phyloP scores from a whole-genome alignment of 495 filamentous ascomycete genomes.

The Penicillium coprophilum region DNA sequence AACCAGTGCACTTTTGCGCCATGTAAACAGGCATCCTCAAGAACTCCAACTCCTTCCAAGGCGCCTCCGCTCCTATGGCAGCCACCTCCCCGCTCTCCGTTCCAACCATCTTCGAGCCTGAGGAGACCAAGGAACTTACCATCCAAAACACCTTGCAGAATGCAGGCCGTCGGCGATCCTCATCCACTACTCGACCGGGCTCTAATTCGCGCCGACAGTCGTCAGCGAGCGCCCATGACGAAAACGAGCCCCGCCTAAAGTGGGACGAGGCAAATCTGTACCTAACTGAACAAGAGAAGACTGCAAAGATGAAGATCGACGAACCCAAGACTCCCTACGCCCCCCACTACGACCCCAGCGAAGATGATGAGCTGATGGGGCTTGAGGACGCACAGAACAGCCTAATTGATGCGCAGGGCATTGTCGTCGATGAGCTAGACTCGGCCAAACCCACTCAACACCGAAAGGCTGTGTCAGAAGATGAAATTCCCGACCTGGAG shows the following conservation, averaged over 20 bases:
- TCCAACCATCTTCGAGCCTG: constrained; percentile 29
- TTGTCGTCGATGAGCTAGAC: constrained; percentile 74
- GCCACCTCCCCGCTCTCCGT: constrained; percentile 29
- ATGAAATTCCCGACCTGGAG: constrained; percentile 88
- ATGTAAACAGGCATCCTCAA: constrained; percentile 79
- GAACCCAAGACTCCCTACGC: constrained; percentile 98
- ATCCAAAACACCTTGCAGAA: constrained; percentile 93
- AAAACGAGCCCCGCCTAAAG: constrained; percentile 73
- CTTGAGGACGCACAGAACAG: constrained; percentile 37
- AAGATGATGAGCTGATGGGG: constrained; percentile 76
- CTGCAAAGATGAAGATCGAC: constrained; percentile 95
- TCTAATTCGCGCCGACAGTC: constrained; percentile 70
- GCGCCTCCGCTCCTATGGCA: constrained; percentile 8
- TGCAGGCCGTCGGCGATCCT: constrained; percentile 84
- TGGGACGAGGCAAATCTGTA: constrained; percentile 99
- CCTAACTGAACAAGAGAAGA: constrained; percentile 91
- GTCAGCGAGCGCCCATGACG: constrained; percentile 44
- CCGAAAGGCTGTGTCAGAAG: constrained; percentile 50
- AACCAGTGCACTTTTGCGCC: neutral
- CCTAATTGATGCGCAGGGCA: constrained; percentile 55
- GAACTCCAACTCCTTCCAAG: constrained; percentile 59
- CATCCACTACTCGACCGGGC: constrained; percentile 61
- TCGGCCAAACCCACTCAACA: constrained; percentile 29
- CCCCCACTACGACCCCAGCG: constrained; percentile 80
- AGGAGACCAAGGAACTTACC: constrained; percentile 75